Evolutionary conservation across 371 early-diverging fungal genomes (phyloP).

Genomic region (Batkoa obscura): DNA sequence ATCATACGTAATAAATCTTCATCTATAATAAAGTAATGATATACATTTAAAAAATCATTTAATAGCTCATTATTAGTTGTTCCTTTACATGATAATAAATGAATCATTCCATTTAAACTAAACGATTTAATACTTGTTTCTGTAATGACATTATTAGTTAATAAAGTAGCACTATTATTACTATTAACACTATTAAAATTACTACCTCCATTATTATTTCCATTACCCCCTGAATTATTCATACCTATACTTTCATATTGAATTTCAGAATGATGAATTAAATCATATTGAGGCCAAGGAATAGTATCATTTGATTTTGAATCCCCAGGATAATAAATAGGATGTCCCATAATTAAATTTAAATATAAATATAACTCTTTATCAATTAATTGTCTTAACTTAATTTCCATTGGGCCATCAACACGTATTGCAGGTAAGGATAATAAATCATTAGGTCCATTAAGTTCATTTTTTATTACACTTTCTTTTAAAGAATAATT

Average conservation of each 20-base stretch:
- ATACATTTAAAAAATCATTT: slow-evolving; percentile 28
- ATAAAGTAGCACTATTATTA: too few relatives aligned
- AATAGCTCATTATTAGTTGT: slow-evolving; percentile 22
- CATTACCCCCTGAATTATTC: too few relatives aligned
- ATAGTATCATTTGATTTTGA: not conserved
- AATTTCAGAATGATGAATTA: too few relatives aligned
- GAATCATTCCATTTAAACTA: slow-evolving; percentile 4
- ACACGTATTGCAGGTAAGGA: not conserved
- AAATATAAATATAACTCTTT: not conserved
- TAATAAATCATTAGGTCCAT: too few relatives aligned
- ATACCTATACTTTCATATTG: too few relatives aligned
- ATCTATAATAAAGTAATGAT: slow-evolving; percentile 30
- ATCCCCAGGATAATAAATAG: not conserved
- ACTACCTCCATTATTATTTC: too few relatives aligned
- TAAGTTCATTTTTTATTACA: too few relatives aligned
- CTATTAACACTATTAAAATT: too few relatives aligned
- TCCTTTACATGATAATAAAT: slow-evolving; percentile 5
- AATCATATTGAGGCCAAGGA: not conserved
- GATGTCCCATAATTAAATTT: not conserved
- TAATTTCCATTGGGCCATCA: not conserved
- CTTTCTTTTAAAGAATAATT: too few relatives aligned
- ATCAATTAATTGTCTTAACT: not conserved
- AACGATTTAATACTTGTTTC: not conserved
- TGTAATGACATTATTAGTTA: too few relatives aligned
- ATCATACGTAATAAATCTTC: slow-evolving; percentile 33